Base-by-base conservation (phyloP, 1,284 basidiomycete genomes). In the Sporisorium reilianum region DNA sequence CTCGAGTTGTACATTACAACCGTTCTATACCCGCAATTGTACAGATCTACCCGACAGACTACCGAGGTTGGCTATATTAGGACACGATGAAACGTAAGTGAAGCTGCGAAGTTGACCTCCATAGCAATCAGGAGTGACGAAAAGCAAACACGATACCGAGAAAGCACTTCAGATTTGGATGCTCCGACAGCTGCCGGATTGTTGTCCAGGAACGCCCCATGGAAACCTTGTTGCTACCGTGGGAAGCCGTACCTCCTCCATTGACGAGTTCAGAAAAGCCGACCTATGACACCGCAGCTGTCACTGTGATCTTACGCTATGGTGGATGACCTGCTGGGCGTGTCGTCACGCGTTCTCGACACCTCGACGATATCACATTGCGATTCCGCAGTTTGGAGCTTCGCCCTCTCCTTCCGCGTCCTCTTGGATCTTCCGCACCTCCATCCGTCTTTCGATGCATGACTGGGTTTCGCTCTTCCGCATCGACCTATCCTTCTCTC, bases 261-360 rank as follows among this genome's bases (percentile, higher is more conserved):
- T 26, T 48, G n/a, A 11, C 18, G 45, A n/a, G 26, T 48, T 30
- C 26, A 18, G 18, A 48, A 14, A 20, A 8, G 20, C n/a, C n/a
- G n/a, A 8, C 26, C 45, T n/a, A 18, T 16, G 45, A 28, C n/a
- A 16, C 28, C 9, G 16, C 16, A 30, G 5, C n/a, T 30, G 26
- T 30, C 46, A 32, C 26, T 30, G 46, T 30, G 46, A 48, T 30
- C n/a, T 48, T 32, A 26, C 14, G 22, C 9, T 4, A 9, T 5
- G 20, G 44, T 48, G 28, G 36, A 23, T n/a, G n/a, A n/a, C n/a
- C n/a, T n/a, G n/a, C 20, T 23, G 14, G 20, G n/a, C 22, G 30
- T 51, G 50, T 51, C 50, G 50, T 51, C 22, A 51, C 34, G 50
- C 50, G 50, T 51, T 14, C 16, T n/a, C 22, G 34, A 7, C 34